Evolutionary conservation across 1,284 basidiomycete genomes (phyloP), one percentile per base, ranked within the genome.

Genomic region (Apiotrichum akiyoshidainum): DNA sequence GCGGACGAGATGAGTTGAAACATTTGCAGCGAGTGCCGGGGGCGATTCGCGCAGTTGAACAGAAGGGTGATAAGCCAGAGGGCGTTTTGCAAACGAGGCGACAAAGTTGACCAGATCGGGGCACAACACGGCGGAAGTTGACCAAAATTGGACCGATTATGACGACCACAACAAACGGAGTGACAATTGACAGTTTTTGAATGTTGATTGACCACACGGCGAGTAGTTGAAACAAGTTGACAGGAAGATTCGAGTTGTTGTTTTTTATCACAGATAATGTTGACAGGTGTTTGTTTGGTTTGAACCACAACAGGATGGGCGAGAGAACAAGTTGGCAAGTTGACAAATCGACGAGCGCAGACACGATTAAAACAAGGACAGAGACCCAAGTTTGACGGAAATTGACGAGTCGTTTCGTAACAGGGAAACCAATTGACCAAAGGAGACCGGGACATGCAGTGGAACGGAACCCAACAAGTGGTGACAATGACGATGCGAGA

Each of bases 1-100:
- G 60, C 66, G 64, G 62, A 63, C 46, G 44, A 55, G 54, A 42
- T 46, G 44, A 55, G 46, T 40, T 57, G 50, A 52, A 34, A 52
- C 35, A 34, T 44, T 44, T 44, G 52, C 59, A 59, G 55, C 59
- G 51, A 34, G 10, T n/a, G 22, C 17, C 44, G 52, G 16, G 22
- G 52, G 17, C 53, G 22, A 17, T 40, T 33, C 45, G 39, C 17
- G 37, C 44, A 54, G 44, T 40, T 37, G 52, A 50, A 51, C 44
- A 51, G 48, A 50, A 40, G 48, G 33, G 35, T 33, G 37, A 16
- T 33, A 49, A 40, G 48, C 48, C 48, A 50, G 22, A 39, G 48
- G n/a, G 46, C 42, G 31, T 14, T 26, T 35, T 50, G 46, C 53
- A 48, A 34, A 46, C n/a, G 52, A 35, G 41, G 33, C 40, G 40